Percentiles rank a stretch among this genome's conserved stretches.
phyloP scores from a whole-genome alignment of 164 flowering plant genomes.

The Annona squamosa region DNA sequence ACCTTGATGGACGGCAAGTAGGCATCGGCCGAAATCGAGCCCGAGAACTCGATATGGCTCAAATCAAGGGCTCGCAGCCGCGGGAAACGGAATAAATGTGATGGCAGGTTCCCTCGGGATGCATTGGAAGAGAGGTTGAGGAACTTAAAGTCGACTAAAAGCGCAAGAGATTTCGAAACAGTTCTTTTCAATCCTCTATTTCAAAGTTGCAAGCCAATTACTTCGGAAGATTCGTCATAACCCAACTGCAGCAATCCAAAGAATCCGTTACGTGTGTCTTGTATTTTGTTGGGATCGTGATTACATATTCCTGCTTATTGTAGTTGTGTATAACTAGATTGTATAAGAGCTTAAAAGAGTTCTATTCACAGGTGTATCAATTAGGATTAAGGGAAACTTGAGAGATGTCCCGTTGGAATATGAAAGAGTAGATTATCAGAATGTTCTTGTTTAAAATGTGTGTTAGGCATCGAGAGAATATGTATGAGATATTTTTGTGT shows the following conservation, averaged over 20 bases:
- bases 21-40: slow-evolving; percentile 30
- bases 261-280: not conserved
- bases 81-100: slow-evolving; percentile 45
- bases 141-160: slow-evolving; percentile 37
- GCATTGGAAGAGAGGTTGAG: slow-evolving; percentile 65
- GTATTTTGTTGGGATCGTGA: too few relatives aligned
- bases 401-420: too few relatives aligned
- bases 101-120: slow-evolving; percentile 45
- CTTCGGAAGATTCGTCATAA: slow-evolving; percentile 29
- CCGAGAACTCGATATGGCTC: slow-evolving; percentile 48
- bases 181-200: slow-evolving; percentile 42
- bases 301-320: too few relatives aligned
- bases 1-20: slow-evolving; percentile 33
- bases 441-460: too few relatives aligned
- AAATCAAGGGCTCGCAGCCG: slow-evolving; percentile 59
- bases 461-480: too few relatives aligned
- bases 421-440: too few relatives aligned
- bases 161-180: slow-evolving; percentile 41
- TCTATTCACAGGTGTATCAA: too few relatives aligned
- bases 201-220: slow-evolving; percentile 42
- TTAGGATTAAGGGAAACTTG: too few relatives aligned
- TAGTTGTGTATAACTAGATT: too few relatives aligned
- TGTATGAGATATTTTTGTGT: too few relatives aligned
- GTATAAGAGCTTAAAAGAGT: too few relatives aligned
- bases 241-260: slow-evolving; percentile 54